Conservation (phyloP, 192 early-diverging fungal species). For the Umbelopsis sp. region DNA sequence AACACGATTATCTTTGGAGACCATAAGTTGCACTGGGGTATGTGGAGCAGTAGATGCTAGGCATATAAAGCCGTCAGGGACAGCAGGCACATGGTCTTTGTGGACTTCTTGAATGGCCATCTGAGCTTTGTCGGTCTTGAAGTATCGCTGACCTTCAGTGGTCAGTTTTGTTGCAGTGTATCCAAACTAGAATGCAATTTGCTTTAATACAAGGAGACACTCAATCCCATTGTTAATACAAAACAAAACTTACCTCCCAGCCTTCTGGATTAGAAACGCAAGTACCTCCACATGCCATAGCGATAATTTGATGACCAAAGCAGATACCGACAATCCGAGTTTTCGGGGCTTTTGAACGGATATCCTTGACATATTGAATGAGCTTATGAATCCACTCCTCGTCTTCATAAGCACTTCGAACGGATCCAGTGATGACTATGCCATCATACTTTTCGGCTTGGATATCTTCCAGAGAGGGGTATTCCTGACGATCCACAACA, state of each 20-base stretch:
- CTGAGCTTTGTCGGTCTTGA: conserved; percentile 24
- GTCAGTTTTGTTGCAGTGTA: conserved; percentile 42
- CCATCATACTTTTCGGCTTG: conserved; percentile 45
- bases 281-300: conserved; percentile 64
- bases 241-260: conserved; percentile 67
- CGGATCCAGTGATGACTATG: conserved; percentile 60
- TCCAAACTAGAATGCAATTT: conserved; percentile 46
- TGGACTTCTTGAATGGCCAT: conserved; percentile 51
- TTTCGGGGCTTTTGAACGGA: conserved; percentile 37
- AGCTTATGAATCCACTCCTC: conserved; percentile 67
- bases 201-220: background rate
- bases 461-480: conserved; percentile 38
- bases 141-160: conserved; percentile 38
- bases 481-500: conserved; percentile 45
- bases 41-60: conserved; percentile 57
- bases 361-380: conserved; percentile 50
- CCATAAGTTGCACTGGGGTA: conserved; percentile 60
- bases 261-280: conserved; percentile 60
- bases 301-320: conserved; percentile 87
- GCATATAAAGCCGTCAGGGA: conserved; percentile 65
- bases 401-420: conserved; percentile 65
- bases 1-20: conserved; percentile 55
- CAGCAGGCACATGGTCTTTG: conserved; percentile 64
- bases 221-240: background rate
- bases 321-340: conserved; percentile 72